Evolutionary conservation across 116 monocot genomes (phyloP), one percentile per base, ranked within the genome.

Genomic region (Posidonia oceanica): DNA sequence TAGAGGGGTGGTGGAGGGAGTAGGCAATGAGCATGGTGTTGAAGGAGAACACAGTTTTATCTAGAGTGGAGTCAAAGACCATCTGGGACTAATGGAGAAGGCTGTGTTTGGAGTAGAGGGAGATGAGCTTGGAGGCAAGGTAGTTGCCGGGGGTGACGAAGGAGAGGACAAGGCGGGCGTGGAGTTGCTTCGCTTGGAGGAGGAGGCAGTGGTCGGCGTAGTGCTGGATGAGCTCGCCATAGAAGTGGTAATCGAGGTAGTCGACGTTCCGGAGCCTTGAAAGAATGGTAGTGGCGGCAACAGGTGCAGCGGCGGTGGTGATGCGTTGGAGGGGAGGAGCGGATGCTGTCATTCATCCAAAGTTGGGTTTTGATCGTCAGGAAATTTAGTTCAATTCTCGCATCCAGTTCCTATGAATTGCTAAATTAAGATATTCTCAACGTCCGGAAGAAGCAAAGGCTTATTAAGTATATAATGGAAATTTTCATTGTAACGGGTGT

Each of bases 11-110:
- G 68, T 82, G 77, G 61, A 71, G 68, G 20, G 85, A 62, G 74
- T 82, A 83, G 48, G 85, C 81, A 39, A 88, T 67, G 70, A 88
- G 86, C 81, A 92, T 77, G 66, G 88, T 77, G 70, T 92, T 92
- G 76, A 72, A 85, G 37, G 88, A 63, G 78, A 88, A 88, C 74
- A 88, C 68, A 21, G 4, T 86, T 54, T 74, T 80, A 41, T 42
- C 16, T 39, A 76, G 84, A 37, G 86, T 82, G 14, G 68, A 66
- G 54, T 88, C 84, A 78, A 93, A 88, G 65, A 88, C 23, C 36
- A 66, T 52, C 71, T 76, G 84, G 68, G 93, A 88, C 0, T 80
- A 72, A 63, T 21, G 39, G 65, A 92, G 80, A 62, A 17, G 73
- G 62, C 64, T 63, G 67, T 36, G 64, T 61, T 78, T 82, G 52